Conservation (phyloP, 257 asterid species). For the Nicotiana obtusifolia region DNA sequence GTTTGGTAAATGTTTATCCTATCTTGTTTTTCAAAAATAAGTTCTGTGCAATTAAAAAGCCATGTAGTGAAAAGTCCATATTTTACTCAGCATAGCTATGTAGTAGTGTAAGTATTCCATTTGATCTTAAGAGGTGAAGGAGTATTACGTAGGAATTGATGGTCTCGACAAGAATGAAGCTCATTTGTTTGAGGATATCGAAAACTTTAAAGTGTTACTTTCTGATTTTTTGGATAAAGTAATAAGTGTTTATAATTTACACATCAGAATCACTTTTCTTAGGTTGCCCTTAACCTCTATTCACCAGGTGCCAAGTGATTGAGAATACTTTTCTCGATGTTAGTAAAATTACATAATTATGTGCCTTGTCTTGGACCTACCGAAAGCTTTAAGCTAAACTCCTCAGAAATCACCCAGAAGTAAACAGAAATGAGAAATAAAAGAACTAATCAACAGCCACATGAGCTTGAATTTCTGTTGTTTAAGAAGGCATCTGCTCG, state of each 20-base stretch:
- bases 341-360: neutral
- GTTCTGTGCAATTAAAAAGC: neutral
- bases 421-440: neutral
- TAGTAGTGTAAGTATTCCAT: neutral
- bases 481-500: neutral
- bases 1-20: neutral
- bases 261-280: neutral
- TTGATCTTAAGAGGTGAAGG: neutral
- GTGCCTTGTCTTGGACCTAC: neutral
- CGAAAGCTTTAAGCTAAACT: neutral
- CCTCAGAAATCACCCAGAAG: neutral
- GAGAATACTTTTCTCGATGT: neutral
- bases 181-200: neutral
- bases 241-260: neutral
- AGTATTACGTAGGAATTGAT: neutral
- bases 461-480: neutral
- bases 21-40: neutral
- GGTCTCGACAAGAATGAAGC: neutral
- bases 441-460: neutral
- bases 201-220: neutral
- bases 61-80: neutral
- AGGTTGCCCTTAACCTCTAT: neutral
- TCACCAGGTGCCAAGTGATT: neutral
- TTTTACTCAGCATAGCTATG: neutral
- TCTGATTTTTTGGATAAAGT: no score